A percentile compares a stretch with the other conserved stretches of the same genome.
Evolutionary conservation across 208 protist genomes (phyloP).

Genomic region (Wallacemonas rigidus): DNA sequence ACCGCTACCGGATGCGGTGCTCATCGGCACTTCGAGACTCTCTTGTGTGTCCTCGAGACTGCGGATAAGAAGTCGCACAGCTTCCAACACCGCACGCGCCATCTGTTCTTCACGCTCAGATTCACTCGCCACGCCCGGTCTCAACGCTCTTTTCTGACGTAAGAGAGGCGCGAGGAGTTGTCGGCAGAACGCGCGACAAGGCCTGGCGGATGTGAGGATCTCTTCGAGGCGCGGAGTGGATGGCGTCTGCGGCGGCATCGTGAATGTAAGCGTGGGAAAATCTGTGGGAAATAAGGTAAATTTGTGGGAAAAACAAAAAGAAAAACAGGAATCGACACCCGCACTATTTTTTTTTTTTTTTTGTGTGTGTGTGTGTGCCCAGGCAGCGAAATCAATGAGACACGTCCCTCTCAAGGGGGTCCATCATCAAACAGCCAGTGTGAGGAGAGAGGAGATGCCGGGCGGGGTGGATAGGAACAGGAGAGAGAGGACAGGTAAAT

Average conservation of each 20-base stretch:
- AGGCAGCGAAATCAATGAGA: too few relatives aligned
- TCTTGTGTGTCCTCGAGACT: not conserved
- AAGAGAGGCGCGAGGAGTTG: not conserved
- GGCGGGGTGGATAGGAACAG: too few relatives aligned
- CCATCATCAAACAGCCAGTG: too few relatives aligned
- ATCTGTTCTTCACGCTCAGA: not conserved
- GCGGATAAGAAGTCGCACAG: constrained; percentile 1
- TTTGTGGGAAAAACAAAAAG: too few relatives aligned
- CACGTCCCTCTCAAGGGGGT: too few relatives aligned
- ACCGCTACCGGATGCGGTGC: not conserved
- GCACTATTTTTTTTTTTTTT: too few relatives aligned
- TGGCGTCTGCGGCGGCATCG: not conserved
- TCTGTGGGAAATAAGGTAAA: too few relatives aligned
- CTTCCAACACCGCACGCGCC: constrained; percentile 1
- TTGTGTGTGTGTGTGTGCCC: too few relatives aligned
- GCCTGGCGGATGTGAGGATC: not conserved
- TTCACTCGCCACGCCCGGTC: not conserved
- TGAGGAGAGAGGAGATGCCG: too few relatives aligned
- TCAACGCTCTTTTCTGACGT: not conserved
- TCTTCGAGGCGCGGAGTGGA: not conserved
- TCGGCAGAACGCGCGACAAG: not conserved
- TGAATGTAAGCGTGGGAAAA: too few relatives aligned
- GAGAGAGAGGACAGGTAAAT: too few relatives aligned
- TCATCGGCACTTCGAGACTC: not conserved
- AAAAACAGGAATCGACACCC: too few relatives aligned